Evolutionary conservation across 2,329 filamentous ascomycete species (phyloP).

Genomic region (Hymenoscyphus scutula): DNA sequence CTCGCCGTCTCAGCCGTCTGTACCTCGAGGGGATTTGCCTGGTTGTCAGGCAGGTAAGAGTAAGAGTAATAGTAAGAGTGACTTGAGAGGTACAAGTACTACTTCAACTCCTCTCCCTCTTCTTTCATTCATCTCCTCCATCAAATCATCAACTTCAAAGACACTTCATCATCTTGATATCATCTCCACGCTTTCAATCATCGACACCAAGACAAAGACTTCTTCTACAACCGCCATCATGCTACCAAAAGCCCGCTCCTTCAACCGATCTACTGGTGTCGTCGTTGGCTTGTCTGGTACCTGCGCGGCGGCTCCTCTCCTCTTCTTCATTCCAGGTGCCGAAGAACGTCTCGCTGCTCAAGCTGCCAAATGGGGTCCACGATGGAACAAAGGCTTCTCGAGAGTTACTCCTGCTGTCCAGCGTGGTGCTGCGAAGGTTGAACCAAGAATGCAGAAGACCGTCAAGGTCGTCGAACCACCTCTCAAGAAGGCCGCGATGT

Average conservation of each 20-base stretch:
- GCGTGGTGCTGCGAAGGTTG: conserved; percentile 18
- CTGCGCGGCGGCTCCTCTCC: conserved; percentile 22
- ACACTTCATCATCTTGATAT: conserved; percentile 4
- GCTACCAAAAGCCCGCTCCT: conserved; percentile 15
- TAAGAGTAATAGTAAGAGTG: too few species aligned
- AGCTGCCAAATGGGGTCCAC: conserved; percentile 28
- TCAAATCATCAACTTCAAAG: conserved; percentile 1
- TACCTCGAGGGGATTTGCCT: not conserved
- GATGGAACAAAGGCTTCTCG: conserved; percentile 26
- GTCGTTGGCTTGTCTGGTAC: conserved; percentile 21
- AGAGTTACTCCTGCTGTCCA: conserved; percentile 15
- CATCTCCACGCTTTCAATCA: not conserved
- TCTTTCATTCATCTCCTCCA: not conserved
- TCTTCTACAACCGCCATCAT: conserved; percentile 8
- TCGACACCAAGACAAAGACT: conserved; percentile 4
- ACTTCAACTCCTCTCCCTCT: not conserved
- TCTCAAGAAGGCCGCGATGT: conserved; percentile 28
- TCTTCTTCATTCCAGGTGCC: conserved; percentile 26
- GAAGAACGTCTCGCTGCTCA: conserved; percentile 27
- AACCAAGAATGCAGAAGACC: conserved; percentile 19
- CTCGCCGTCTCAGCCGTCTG: not conserved
- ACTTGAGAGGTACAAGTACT: not conserved
- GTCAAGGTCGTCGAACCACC: conserved; percentile 25
- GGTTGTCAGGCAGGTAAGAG: not conserved
- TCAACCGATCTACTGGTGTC: conserved; percentile 16